Evolutionary conservation across 176 grass and related monocot species (phyloP), one percentile per base, ranked within the genome.

Genomic region (Themeda triandra): DNA sequence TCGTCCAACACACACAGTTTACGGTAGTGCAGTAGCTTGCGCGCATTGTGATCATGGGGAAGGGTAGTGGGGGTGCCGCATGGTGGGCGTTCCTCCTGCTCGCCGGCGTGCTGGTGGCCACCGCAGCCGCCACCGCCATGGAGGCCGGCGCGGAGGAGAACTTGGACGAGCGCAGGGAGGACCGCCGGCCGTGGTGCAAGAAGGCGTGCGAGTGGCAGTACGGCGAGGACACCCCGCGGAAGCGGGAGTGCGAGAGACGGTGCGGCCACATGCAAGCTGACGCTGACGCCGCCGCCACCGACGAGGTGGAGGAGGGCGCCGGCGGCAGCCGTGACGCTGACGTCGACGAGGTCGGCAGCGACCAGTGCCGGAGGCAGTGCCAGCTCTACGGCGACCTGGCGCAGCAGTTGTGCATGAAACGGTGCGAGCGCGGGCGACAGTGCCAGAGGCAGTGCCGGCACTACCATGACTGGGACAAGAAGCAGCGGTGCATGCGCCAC

Each of bases 191-290:
- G 33, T 31, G 23, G 87, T 88, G 87, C 59, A 80, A 27, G 81
- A n/a, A 4, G 81, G 44, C 42, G 44, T 88, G 87, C 87, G 42
- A 14, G 6, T 88, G 81, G 82, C 39, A 84, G 82, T 70, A 46
- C 0, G 76, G 76, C 1, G 1, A 59, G 1, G 81, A 84, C 13
- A 2, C 1, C 0, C 45, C 27, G 35, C 13, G 14, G 21, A 39
- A 3, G 11, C 14, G 1, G 69, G 69, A 81, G 77, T 89, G 87
- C 77, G 41, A 81, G 87, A 18, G 19, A 13, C 18, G 25, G 13
- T 53, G 63, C 33, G 62, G 18, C 49, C 21, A 58, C 53, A 21
- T 10, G 21, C 53, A 58, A 3, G 21, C 19, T 58, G 53, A 10
- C 53, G 18, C 1, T 1, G 6, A 1, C 45, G 3, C 1, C 33